A percentile compares a stretch with the other conserved stretches of the same genome.
phyloP scores from a whole-genome alignment of 163 green algal genomes.

The Prototheca stagnorum region DNA sequence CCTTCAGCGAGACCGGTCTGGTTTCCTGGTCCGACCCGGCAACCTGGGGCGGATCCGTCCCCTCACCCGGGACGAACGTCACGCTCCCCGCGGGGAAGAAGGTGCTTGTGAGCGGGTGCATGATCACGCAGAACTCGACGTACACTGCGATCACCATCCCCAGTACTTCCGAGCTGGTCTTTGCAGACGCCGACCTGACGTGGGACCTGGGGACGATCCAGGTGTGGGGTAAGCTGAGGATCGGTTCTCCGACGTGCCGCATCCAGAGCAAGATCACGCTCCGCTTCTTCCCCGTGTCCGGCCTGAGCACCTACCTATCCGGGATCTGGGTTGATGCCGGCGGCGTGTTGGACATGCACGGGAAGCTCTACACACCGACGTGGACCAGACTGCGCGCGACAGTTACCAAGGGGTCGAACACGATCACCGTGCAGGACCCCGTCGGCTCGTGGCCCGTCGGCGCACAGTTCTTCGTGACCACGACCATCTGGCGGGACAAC shows the following conservation, averaged over 20 bases:
- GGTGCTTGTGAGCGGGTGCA: constrained; percentile 29
- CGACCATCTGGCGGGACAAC: constrained; percentile 32
- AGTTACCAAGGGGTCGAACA: constrained; percentile 2
- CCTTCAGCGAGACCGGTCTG: constrained; percentile 5
- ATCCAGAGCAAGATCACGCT: constrained; percentile 18
- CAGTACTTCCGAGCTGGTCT: constrained; percentile 20
- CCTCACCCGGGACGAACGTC: constrained; percentile 6
- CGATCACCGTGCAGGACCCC: constrained; percentile 9
- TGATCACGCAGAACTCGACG: constrained; percentile 5
- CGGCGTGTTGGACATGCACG: constrained; percentile 27
- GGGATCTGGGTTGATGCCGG: constrained; percentile 10
- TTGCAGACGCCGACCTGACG: constrained; percentile 25
- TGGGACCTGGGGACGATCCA: constrained; percentile 22
- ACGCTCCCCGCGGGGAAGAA: constrained; percentile 21
- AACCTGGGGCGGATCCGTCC: constrained; percentile 11
- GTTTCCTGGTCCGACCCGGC: constrained; percentile 6
- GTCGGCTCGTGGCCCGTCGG: constrained; percentile 27
- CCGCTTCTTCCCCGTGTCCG: constrained; percentile 15
- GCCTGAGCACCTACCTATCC: constrained; percentile 3
- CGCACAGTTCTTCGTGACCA: constrained; percentile 28
- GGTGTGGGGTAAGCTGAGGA: constrained; percentile 20
- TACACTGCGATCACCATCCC: constrained; percentile 28
- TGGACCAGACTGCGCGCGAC: constrained; percentile 29
- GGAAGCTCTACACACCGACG: constrained; percentile 22
- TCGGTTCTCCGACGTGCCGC: constrained; percentile 20